A percentile compares a stretch with the other conserved stretches of the same genome.
phyloP scores from a whole-genome alignment of 2,329 filamentous ascomycete genomes.

The Colletotrichum somersetense region DNA sequence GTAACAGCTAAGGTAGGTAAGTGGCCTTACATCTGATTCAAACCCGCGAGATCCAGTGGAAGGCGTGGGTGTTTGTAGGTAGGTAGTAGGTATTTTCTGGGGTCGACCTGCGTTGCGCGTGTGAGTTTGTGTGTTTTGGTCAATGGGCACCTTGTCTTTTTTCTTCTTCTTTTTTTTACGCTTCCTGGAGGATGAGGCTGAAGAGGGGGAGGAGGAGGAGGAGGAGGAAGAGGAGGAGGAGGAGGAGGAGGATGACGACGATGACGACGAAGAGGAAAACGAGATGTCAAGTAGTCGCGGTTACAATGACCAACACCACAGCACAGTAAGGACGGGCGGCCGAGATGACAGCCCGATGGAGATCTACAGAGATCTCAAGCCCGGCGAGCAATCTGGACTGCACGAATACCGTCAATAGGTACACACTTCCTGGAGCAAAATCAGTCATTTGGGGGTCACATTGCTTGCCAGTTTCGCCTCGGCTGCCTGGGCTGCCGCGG shows the following conservation, averaged over 20 bases:
- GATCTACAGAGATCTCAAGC: conserved; percentile 17
- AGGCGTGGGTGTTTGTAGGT: not conserved
- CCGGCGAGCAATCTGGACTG: conserved; percentile 3
- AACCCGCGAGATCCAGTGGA: conserved; percentile 6
- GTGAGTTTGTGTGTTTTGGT: not conserved
- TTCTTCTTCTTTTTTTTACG: not conserved
- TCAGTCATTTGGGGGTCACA: conserved; percentile 17
- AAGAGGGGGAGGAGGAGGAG: not conserved
- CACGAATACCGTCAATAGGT: not conserved
- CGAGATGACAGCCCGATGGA: conserved; percentile 34
- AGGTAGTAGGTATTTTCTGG: too few species aligned
- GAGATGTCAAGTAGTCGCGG: not conserved
- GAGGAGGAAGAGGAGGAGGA: not conserved
- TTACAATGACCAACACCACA: conserved; percentile 22
- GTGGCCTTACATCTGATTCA: conserved; percentile 12
- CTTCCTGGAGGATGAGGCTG: not conserved
- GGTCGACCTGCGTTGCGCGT: not conserved
- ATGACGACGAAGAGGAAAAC: not conserved
- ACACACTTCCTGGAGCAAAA: not conserved
- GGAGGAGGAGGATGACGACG: not conserved
- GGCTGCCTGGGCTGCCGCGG: conserved; percentile 36
- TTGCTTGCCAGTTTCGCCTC: conserved; percentile 34
- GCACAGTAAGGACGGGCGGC: conserved; percentile 11
- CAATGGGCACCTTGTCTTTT: not conserved
- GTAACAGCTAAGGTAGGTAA: not conserved